phyloP scores from a whole-genome alignment of 371 early-diverging fungal genomes.

The Mortierella sp. region DNA sequence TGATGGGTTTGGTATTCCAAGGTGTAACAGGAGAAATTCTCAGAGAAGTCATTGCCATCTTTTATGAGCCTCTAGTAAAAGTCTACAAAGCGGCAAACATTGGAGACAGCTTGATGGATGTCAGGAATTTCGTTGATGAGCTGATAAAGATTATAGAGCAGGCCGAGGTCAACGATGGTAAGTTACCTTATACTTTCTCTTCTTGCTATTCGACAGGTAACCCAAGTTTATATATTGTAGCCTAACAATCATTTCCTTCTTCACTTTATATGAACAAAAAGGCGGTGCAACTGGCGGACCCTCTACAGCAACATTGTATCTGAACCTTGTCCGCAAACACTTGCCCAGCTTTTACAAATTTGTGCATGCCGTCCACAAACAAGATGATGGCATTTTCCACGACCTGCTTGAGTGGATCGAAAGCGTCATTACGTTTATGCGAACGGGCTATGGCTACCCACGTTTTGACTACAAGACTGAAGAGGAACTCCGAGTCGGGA shows the following conservation, averaged over 20 bases:
- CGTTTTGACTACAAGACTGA: conserved; percentile 30
- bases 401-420: conserved; percentile 62
- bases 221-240: neutral
- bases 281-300: conserved; percentile 14
- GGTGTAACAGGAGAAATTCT: conserved; percentile 74
- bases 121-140: conserved; percentile 72
- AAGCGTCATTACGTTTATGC: conserved; percentile 55
- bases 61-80: conserved; percentile 75
- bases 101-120: conserved; percentile 69
- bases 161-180: conserved; percentile 57
- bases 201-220: neutral
- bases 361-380: conserved; percentile 71
- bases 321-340: conserved; percentile 67
- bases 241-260: neutral
- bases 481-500: conserved; percentile 33
- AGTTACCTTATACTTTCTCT: neutral
- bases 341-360: conserved; percentile 70
- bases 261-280: conserved; percentile 8
- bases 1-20: conserved; percentile 71
- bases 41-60: conserved; percentile 72
- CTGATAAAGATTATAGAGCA: conserved; percentile 67
- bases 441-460: conserved; percentile 37
- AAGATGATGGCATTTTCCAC: conserved; percentile 61
- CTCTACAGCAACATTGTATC: conserved; percentile 37
- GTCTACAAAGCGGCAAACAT: conserved; percentile 79